Base-by-base conservation (phyloP, 2,329 filamentous ascomycete species). In the Hypoxylon rubiginosum region DNA sequence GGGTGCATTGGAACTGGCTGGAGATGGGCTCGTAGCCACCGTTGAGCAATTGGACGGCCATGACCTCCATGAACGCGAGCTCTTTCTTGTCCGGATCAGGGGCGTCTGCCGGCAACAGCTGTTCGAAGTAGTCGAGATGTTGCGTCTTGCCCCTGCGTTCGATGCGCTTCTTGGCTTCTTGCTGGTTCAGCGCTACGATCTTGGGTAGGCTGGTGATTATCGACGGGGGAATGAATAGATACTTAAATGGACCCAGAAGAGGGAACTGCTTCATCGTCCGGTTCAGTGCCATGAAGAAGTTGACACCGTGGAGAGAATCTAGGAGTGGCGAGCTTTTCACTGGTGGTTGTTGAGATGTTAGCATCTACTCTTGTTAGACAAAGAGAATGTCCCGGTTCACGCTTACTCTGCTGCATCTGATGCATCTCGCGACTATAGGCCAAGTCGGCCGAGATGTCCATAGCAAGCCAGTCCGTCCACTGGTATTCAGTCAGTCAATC, bases 361-460 rank as follows among this genome's bases (percentile, higher is more conserved):
- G 26, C 26, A 28, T 28, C 26, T 28, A 28, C 26, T 7, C 41
- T 24, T 21, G 1, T 17, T 24, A 45, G 19, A 24, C 3, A 45
- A 24, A 13, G 9, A 4, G 45, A 32, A 36, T 4, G 6, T n/a
- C 11, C 34, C 10, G 24, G 19, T 48, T 17, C n/a, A 34, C 30
- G 30, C 69, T 58, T 65, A 72, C 72, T 64, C 19, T 72, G 59
- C 61, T 52, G 55, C 11, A 74, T n/a, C 4, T 71, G 66, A 55
- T 58, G 36, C 48, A 64, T 48, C 24, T 72, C 62, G 10, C 57
- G 67, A 8, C 64, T 64, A 26, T 70, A 74, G 8, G 67, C 58
- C 58, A 73, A 51, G 19, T 73, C 69, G 7, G 66, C 72, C 19
- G 73, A 64, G 24, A 72, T 54, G 58, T 73, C 72, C 48, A 72